Evolutionary conservation across 306 rosid genomes (phyloP), one percentile per base, ranked within the genome.

Genomic region (Comarum palustre): DNA sequence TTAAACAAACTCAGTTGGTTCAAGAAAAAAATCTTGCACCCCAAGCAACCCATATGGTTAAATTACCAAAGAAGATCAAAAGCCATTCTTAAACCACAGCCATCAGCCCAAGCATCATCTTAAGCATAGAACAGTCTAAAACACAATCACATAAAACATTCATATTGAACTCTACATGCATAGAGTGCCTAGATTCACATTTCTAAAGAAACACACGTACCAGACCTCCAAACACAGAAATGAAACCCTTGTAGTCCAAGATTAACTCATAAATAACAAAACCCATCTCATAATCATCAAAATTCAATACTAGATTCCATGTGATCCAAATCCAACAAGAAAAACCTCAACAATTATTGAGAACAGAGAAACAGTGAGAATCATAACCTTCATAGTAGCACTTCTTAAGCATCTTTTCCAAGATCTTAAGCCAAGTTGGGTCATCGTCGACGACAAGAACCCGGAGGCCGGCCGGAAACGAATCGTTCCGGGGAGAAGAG

Each of bases 371-470:
- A 41, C 43, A 59, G 55, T 43, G 20, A 39, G 31, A 25, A 7
- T 20, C 20, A 47, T 39, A 73, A 84, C 98, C 98, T 73, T 94
- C 98, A 43, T 91, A 91, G 34, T 89, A 84, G 72, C 98, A 94
- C 80, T 89, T 94, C 77, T 89, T 94, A 45, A 94, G 96, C 98
- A 94, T 94, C 95, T 94, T 94, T 68, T 94, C 98, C 68, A 94
- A 87, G 83, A 94, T 91, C 85, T 79, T 94, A 12, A 94, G 87
- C 98, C 98, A 94, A 20, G 98, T 94, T 8, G 95, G 97, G 67
- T 94, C 98, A 74, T 94, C 98, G 54, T 94, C 98, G 11, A 94
- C 98, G 14, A 94, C 97, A 0, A 94, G 96, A 72, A 94, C 97
- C 47, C 98, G 79, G 34, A 94, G 86, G 42, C 98, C 98, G 29